These are phyloP conservation scores for Vigna mungo DNA, from an alignment of 306 rosid genomes.

Conservation along the genomic window DNA sequence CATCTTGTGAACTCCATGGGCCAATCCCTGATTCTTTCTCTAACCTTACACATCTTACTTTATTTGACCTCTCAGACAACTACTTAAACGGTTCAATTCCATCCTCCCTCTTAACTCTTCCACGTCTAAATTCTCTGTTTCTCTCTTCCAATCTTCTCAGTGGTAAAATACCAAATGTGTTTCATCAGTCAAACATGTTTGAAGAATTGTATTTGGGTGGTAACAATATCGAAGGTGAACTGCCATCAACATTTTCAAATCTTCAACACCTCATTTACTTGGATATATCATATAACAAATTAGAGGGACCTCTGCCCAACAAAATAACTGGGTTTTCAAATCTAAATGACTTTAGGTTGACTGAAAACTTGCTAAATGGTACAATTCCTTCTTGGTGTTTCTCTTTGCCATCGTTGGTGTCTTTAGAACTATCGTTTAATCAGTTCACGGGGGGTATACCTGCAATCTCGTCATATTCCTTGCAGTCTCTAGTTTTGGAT, in stretches of 20 bases:
- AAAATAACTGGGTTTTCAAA: not conserved
- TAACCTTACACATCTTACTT: not conserved
- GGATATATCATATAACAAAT: not conserved
- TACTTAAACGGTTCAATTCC: not conserved
- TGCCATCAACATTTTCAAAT: not conserved
- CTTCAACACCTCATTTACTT: constrained; percentile 20
- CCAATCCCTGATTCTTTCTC: not conserved
- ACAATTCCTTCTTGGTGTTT: constrained; percentile 22
- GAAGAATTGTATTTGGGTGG: rapidly evolving
- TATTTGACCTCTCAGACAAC: not conserved
- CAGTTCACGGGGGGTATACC: no score
- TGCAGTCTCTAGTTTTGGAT: no score
- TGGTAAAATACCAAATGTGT: no score
- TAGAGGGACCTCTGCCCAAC: not conserved
- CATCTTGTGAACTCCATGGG: no score
- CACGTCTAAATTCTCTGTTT: not conserved
- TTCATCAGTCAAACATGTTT: no score
- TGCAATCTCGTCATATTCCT: no score
- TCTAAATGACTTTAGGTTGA: rapidly evolving
- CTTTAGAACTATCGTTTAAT: no score
- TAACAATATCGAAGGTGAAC: not conserved
- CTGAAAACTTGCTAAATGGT: not conserved
- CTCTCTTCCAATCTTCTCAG: no score
- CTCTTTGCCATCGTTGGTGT: no score
- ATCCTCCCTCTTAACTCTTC: not conserved